Evolutionary conservation across 257 asterid genomes (phyloP).

Genomic region (Nicotiana knightiana): DNA sequence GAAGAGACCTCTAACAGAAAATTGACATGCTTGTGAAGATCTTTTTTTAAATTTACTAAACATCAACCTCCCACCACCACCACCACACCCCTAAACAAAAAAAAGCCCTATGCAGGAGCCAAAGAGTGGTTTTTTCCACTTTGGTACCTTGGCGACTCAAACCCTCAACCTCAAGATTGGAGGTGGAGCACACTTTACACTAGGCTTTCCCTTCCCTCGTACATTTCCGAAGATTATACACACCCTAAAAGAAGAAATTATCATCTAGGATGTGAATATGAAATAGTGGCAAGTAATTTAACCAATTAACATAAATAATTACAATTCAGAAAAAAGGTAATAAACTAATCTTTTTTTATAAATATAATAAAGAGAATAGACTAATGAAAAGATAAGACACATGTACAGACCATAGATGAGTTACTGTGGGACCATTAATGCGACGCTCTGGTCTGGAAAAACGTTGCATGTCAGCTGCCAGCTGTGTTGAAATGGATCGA

Average conservation of each 20-base stretch:
- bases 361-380: background rate
- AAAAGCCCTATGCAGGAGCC: background rate
- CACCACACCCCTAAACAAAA: background rate
- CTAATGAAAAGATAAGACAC: background rate
- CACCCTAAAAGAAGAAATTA: background rate
- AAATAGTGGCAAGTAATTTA: background rate
- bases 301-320: background rate
- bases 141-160: background rate
- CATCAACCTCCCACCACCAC: background rate
- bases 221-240: conserved; percentile 3
- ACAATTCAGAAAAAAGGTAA: background rate
- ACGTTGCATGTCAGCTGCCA: conserved; percentile 98
- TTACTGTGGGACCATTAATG: conserved; percentile 94
- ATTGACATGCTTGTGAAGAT: background rate
- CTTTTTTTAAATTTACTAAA: background rate
- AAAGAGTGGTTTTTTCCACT: background rate
- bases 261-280: background rate
- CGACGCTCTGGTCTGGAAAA: conserved; percentile 98
- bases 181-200: background rate
- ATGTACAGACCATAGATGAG: conserved; percentile 82
- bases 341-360: background rate
- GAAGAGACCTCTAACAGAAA: background rate
- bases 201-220: background rate
- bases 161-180: background rate
- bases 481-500: conserved; percentile 43